These are phyloP conservation scores for Achaetomium macrosporum DNA, from an alignment of 2,329 filamentous ascomycete genomes.

Conservation along the genomic window DNA sequence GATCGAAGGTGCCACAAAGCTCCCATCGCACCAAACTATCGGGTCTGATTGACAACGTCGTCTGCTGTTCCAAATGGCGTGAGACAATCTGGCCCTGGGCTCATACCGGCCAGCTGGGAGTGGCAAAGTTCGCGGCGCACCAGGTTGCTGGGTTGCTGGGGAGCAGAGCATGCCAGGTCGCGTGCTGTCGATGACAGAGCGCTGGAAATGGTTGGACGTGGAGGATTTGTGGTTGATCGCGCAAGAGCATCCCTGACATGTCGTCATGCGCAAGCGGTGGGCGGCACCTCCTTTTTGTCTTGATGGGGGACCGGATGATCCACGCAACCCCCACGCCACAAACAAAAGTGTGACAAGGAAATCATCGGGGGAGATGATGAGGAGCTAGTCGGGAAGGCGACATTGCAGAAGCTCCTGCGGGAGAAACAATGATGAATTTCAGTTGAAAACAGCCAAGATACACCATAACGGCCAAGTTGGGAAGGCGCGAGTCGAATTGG, in stretches of 20 bases:
- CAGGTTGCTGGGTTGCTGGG: neutral
- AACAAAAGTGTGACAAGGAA: slow-evolving; percentile 1
- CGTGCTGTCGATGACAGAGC: slow-evolving; percentile 4
- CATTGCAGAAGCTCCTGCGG: neutral
- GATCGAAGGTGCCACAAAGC: too few species aligned
- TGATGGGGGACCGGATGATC: slow-evolving; percentile 1
- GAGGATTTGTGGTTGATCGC: slow-evolving; percentile 15
- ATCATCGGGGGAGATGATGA: neutral
- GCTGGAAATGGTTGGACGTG: slow-evolving; percentile 13
- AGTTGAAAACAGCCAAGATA: neutral
- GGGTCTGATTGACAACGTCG: slow-evolving; percentile 2
- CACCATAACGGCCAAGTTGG: neutral
- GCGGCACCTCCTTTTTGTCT: slow-evolving; percentile 15
- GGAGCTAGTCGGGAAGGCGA: neutral
- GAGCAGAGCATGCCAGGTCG: slow-evolving; percentile 1
- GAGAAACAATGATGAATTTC: neutral
- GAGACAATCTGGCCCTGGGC: neutral
- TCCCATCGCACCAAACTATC: too few species aligned
- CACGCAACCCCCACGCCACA: slow-evolving; percentile 13
- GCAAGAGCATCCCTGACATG: slow-evolving; percentile 20
- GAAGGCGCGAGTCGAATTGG: slow-evolving; percentile 3
- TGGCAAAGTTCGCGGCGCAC: neutral
- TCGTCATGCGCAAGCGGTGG: slow-evolving; percentile 19
- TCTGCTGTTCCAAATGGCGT: neutral
- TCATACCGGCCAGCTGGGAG: too few species aligned